phyloP scores from a whole-genome alignment of 108 stramenopile genomes.

The Chaetoceros muelleri region DNA sequence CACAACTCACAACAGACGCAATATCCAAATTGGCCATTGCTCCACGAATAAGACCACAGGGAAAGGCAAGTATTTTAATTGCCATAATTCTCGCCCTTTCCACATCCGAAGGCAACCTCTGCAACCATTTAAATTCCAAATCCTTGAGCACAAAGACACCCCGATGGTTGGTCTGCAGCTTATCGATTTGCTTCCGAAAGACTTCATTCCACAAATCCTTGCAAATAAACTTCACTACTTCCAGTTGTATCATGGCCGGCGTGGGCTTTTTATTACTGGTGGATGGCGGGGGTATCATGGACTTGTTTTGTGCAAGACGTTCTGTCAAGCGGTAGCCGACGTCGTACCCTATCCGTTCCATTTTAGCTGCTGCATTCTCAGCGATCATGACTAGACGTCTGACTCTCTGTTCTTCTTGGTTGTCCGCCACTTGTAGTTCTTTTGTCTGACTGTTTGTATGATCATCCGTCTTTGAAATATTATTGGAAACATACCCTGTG shows the following conservation, averaged over 20 bases:
- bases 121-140: constrained; percentile 65
- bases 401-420: constrained; percentile 2
- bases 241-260: constrained; percentile 54
- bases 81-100: constrained; percentile 68
- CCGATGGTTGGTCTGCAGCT: constrained; percentile 91
- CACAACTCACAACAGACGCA: constrained; percentile 76
- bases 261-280: constrained; percentile 31
- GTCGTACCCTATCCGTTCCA: constrained; percentile 89
- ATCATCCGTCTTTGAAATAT: not conserved
- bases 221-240: constrained; percentile 91
- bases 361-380: constrained; percentile 69
- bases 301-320: constrained; percentile 68
- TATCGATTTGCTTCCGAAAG: constrained; percentile 90
- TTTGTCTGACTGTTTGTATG: not conserved
- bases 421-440: constrained; percentile 3
- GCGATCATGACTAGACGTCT: constrained; percentile 32
- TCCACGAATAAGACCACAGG: constrained; percentile 87
- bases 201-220: constrained; percentile 92
- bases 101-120: constrained; percentile 53
- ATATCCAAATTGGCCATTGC: constrained; percentile 83
- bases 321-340: constrained; percentile 87
- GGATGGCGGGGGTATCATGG: constrained; percentile 35
- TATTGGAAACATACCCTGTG: not conserved
- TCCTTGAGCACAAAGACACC: constrained; percentile 92
- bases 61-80: constrained; percentile 72